Percentiles rank a stretch among this genome's conserved stretches.
These are phyloP conservation scores for Capillidium heterosporum DNA, from an alignment of 371 early-diverging fungal species.

Conservation along the genomic window DNA sequence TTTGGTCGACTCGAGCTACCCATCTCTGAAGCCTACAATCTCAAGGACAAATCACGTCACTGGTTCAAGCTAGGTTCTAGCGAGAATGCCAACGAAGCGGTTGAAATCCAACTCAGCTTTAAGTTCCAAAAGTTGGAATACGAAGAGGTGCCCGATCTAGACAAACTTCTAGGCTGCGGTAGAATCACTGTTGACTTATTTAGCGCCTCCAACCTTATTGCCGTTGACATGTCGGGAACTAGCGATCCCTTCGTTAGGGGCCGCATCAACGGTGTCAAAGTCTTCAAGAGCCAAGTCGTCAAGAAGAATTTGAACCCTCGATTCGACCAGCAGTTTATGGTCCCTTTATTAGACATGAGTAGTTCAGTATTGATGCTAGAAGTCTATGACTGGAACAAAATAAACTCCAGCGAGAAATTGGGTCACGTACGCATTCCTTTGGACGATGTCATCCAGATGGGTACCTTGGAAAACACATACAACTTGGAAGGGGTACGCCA, in stretches of 20 bases:
- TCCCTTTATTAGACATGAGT: conserved; percentile 17
- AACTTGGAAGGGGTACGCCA: neutral
- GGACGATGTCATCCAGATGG: neutral
- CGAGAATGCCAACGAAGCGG: no score
- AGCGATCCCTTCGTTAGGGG: conserved; percentile 34
- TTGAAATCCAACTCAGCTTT: no score
- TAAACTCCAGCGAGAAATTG: neutral
- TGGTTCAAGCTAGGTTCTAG: neutral
- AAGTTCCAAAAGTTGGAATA: no score
- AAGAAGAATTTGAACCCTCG: conserved; percentile 48
- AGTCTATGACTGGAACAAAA: conserved; percentile 5
- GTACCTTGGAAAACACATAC: neutral
- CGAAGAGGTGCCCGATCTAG: no score
- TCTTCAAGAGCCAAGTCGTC: conserved; percentile 51
- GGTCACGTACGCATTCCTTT: neutral
- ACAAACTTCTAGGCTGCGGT: neutral
- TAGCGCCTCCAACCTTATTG: neutral
- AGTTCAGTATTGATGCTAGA: neutral
- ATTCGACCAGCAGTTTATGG: conserved; percentile 36
- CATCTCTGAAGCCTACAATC: neutral
- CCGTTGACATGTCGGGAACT: conserved; percentile 11
- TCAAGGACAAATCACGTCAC: neutral
- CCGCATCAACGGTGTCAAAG: conserved; percentile 21
- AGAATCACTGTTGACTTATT: neutral
- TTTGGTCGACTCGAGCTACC: neutral